Conservation (phyloP, 202 grass and related monocot species). For the Saccharum hybrid region DNA sequence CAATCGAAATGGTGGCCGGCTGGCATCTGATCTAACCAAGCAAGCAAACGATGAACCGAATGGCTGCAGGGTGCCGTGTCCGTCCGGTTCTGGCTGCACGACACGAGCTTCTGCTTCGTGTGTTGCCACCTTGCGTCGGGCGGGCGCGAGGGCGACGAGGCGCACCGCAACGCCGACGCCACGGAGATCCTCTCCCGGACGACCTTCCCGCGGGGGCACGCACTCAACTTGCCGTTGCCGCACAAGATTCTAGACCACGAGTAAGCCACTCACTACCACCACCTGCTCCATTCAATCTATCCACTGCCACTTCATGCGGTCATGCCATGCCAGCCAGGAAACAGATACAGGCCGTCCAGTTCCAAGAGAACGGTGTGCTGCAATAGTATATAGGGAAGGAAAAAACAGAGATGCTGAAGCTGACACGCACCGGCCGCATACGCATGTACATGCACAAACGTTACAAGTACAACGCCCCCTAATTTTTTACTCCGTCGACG, state of each 20-base stretch:
- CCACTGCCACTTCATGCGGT: neutral
- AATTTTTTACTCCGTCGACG: conserved; percentile 1
- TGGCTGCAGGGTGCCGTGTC: conserved; percentile 66
- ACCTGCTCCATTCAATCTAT: neutral
- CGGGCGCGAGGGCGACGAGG: conserved; percentile 72
- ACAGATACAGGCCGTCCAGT: neutral
- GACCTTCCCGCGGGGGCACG: conserved; percentile 58
- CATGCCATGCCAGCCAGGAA: conserved; percentile 20
- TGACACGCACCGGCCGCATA: neutral
- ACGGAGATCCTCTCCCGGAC: conserved; percentile 77
- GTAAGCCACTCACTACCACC: conserved; percentile 39
- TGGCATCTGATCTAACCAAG: neutral
- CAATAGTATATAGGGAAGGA: neutral
- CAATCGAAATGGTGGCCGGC: neutral
- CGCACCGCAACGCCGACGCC: conserved; percentile 78
- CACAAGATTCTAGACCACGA: conserved; percentile 83
- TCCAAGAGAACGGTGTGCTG: neutral
- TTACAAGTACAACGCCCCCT: neutral
- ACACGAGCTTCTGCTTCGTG: conserved; percentile 92
- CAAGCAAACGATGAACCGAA: neutral
- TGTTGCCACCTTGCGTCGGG: conserved; percentile 95
- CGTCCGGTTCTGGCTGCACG: conserved; percentile 68
- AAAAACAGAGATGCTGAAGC: neutral
- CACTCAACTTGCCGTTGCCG: conserved; percentile 59
- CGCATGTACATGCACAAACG: neutral